These are phyloP conservation scores for Viridothelium virens DNA, from an alignment of 495 filamentous ascomycete genomes.

Conservation along the genomic window DNA sequence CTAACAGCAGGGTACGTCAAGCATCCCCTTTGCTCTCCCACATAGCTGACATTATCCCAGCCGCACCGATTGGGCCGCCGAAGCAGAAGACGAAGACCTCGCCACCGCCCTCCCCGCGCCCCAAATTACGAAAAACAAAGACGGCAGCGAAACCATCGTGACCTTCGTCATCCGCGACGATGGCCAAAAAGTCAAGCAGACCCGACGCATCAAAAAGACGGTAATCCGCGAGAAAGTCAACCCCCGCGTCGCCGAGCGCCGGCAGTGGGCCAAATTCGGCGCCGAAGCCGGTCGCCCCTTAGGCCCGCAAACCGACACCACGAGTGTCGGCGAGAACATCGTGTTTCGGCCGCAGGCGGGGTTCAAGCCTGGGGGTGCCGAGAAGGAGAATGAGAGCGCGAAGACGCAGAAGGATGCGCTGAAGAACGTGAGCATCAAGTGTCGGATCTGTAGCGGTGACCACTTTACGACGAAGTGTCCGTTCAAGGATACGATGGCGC, in stretches of 20 bases:
- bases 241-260: conserved; percentile 89
- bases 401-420: conserved; percentile 71
- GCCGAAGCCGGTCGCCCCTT: conserved; percentile 62
- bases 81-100: conserved; percentile 89
- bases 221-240: conserved; percentile 86
- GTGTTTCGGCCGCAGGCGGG: conserved; percentile 81
- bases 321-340: conserved; percentile 93
- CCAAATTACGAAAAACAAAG: conserved; percentile 86
- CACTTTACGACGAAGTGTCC: conserved; percentile 97
- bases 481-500: conserved; percentile 75
- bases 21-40: background rate
- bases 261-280: conserved; percentile 88
- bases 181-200: conserved; percentile 92
- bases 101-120: conserved; percentile 70
- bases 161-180: conserved; percentile 87
- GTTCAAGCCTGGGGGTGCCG: conserved; percentile 76
- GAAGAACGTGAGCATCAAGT: conserved; percentile 99
- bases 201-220: conserved; percentile 84
- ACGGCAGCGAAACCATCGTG: conserved; percentile 91
- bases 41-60: conserved; percentile 30
- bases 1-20: background rate
- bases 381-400: conserved; percentile 57
- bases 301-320: conserved; percentile 74
- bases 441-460: conserved; percentile 95
- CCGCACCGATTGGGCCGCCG: conserved; percentile 78